A percentile compares a stretch with the other conserved stretches of the same genome.
Conservation (phyloP, 108 stramenopile genomes). For the Pseudonitzschia multistriata region DNA sequence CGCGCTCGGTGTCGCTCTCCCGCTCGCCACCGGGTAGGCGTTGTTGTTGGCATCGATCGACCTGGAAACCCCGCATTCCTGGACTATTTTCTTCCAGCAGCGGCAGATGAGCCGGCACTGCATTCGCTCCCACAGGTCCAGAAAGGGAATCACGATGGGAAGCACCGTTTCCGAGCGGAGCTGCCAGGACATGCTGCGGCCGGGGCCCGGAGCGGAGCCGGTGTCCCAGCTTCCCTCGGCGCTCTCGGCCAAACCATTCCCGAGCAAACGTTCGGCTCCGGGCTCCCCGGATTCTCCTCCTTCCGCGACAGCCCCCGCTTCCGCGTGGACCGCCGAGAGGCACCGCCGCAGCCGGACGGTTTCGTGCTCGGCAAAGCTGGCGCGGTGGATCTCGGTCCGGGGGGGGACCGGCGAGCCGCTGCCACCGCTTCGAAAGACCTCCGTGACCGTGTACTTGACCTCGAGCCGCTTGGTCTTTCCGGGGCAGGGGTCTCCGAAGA, state of each 20-base stretch:
- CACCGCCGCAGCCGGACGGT: conserved; percentile 44
- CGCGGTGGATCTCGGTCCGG: conserved; percentile 45
- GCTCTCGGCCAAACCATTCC: too few species aligned
- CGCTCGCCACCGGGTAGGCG: background rate
- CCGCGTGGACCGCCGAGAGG: background rate
- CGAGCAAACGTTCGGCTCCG: too few species aligned
- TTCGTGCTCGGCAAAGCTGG: conserved; percentile 64
- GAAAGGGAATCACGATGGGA: conserved; percentile 51
- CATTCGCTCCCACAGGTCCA: conserved; percentile 43
- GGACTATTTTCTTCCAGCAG: conserved; percentile 45
- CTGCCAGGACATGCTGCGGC: conserved; percentile 21
- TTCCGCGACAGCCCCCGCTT: background rate
- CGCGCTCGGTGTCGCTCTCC: background rate
- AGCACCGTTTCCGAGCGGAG: conserved; percentile 49
- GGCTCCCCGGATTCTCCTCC: background rate
- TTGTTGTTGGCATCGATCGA: conserved; percentile 42
- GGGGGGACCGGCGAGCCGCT: conserved; percentile 12
- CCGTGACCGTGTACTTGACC: conserved; percentile 39
- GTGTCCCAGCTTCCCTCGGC: background rate
- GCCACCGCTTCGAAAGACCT: background rate
- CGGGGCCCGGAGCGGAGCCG: background rate
- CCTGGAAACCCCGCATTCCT: conserved; percentile 48
- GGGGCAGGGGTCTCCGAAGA: conserved; percentile 77
- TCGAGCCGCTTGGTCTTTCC: conserved; percentile 56
- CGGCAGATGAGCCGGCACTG: conserved; percentile 49